Base-by-base conservation (phyloP, 495 filamentous ascomycete species). In the Podospora anserina region DNA sequence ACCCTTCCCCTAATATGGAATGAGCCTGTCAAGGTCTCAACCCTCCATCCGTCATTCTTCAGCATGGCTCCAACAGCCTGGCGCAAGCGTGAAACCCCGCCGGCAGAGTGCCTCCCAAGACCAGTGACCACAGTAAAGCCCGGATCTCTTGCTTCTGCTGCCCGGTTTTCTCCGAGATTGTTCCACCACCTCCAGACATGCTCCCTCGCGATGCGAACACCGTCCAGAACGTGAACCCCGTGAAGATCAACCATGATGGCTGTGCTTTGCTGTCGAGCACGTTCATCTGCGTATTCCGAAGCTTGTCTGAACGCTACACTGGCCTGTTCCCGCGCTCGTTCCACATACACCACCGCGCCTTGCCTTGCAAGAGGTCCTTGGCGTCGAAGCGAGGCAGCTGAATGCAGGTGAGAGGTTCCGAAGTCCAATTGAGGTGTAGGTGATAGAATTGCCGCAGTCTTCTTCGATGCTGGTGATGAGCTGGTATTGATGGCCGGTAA, bases 61-160 rank as follows among this genome's bases (percentile, higher is more conserved):
- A 99, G 76, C 80, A 90, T 90, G 74, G 85, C 90, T 63, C 81
- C 88, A 1, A 99, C 93, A n/a, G 91, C 90, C 44, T 91, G 91
- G 2, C 92, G 88, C 27, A 99, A 71, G 67, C 87, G 89, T 1
- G 88, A 88, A 34, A 83, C 89, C 0, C 94, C 92, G 55, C 88
- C 88, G n/a, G 86, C 85, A 62, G 88, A 93, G 75, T 99, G 95
- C 39, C 81, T 80, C 5, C 95, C 95, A 4, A 88, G 62, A 2
- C 95, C 95, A 0, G 92, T 96, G 27, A 99, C 83, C 27, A 99
- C 90, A 54, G 84, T 85, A 70, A 90, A 91, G 68, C 73, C 85
- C 71, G 61, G 75, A 66, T 82, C 78, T 66, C 79, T 30, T 84
- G 77, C 65, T 83, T 78, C 56, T 3, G 60, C 64, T 6, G 61